phyloP scores from a whole-genome alignment of 352 stramenopile genomes.

The Globisporangium rhizosaccharum region DNA sequence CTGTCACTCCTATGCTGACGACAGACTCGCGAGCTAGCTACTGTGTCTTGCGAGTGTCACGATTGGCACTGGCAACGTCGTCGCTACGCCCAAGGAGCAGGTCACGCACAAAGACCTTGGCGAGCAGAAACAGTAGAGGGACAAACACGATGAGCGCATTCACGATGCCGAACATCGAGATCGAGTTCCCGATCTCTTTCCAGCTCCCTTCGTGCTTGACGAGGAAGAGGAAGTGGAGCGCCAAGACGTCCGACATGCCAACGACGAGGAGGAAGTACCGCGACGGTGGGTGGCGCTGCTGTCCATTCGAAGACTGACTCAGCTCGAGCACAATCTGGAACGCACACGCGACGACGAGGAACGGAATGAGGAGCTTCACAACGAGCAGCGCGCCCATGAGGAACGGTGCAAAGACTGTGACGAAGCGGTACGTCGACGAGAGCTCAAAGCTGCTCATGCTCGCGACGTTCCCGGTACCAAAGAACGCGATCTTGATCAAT shows the following conservation, averaged over 20 bases:
- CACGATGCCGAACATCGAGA: conserved; percentile 83
- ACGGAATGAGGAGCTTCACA: conserved; percentile 76
- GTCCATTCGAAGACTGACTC: conserved; percentile 8
- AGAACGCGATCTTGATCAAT: conserved; percentile 81
- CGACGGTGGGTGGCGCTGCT: conserved; percentile 23
- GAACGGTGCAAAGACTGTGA: conserved; percentile 80
- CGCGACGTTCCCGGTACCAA: conserved; percentile 80
- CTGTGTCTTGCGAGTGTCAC: conserved; percentile 2
- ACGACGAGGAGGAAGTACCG: conserved; percentile 75
- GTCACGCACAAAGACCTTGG: conserved; percentile 10
- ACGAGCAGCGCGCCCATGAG: conserved; percentile 77
- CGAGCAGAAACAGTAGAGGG: conserved; percentile 22
- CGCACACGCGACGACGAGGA: conserved; percentile 63
- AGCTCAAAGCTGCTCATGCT: conserved; percentile 87
- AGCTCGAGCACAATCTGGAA: conserved; percentile 53
- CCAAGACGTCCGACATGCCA: conserved; percentile 71
- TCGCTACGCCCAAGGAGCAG: neutral
- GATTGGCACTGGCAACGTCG: neutral
- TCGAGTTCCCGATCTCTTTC: conserved; percentile 87
- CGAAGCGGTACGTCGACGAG: conserved; percentile 80
- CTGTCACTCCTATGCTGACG: neutral
- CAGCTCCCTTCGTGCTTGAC: conserved; percentile 83
- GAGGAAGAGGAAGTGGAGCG: conserved; percentile 80
- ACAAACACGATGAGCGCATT: conserved; percentile 40
- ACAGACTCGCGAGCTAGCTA: neutral